Evolutionary conservation across 441 rosid genomes (phyloP), one percentile per base, ranked within the genome.

Genomic region (Gossypium lobatum): DNA sequence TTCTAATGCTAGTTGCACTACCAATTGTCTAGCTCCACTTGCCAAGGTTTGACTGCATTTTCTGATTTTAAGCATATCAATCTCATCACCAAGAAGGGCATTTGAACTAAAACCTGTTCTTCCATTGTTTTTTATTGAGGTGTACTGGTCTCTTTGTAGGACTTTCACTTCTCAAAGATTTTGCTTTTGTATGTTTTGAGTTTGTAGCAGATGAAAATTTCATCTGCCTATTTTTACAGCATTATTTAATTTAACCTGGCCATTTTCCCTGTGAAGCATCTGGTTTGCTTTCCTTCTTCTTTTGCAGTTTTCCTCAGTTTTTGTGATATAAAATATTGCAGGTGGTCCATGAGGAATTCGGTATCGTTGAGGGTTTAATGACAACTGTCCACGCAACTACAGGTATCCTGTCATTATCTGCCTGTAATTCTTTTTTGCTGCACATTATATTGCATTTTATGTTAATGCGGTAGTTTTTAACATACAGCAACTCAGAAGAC

Each of bases 321-420:
- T 48, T 23, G 18, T 60, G 14, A 46, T 72, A 46, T 61, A 45
- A 59, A 21, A 46, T 72, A 67, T 76, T 6, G 50, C 84, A 96
- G 99, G 99, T 96, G 66, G 96, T 96, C 64, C 98, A 96, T 70
- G 97, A 92, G 84, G 99, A 93, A 80, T 96, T 96, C 65, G 99
- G 98, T 77, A 92, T 96, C 21, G 8, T 89, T 76, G 97, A 96
- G 88, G 99, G 97, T 80, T 85, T 96, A 78, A 96, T 96, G 99
- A 96, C 99, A 61, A 96, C 99, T 57, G 99, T 96, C 60, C 99
- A 96, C 75, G 97, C 99, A 76, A 96, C 98, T 70, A 96, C 99
- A 77, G 99, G 98, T 96, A 59, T 39, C 14, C 75, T 5, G 67
- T 73, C 70, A 52, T 45, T 55, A 4, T 66, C 73, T 69, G 23